phyloP scores from a whole-genome alignment of 805 yeast genomes.

The Yamadazyma takamatsuzukensis region DNA sequence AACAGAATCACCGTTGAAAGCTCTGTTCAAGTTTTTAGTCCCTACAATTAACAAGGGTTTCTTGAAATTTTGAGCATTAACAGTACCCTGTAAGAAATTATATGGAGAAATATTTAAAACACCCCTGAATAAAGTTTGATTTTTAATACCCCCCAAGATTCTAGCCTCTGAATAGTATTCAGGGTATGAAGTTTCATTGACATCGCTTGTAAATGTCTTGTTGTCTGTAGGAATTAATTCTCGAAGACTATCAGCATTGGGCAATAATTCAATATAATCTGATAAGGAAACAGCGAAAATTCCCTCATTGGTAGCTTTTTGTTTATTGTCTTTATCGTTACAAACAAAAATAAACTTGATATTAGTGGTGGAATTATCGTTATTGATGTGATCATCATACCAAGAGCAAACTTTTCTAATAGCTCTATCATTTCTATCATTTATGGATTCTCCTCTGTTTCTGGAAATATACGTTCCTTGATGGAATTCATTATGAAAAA shows the following conservation, averaged over 20 bases:
- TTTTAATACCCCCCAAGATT: conserved; percentile 85
- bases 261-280: conserved; percentile 69
- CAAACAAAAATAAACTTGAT: conserved; percentile 60
- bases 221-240: conserved; percentile 63
- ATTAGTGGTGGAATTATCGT: conserved; percentile 21
- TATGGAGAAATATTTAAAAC: conserved; percentile 74
- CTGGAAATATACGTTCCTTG: conserved; percentile 67
- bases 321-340: conserved; percentile 70
- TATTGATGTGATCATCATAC: conserved; percentile 63
- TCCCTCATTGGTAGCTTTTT: conserved; percentile 52
- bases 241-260: conserved; percentile 68
- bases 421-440: conserved; percentile 90
- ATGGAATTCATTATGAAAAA: conserved; percentile 90
- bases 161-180: conserved; percentile 79
- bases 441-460: conserved; percentile 62
- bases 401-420: conserved; percentile 72
- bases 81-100: conserved; percentile 84
- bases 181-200: conserved; percentile 59
- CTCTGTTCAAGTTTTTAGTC: conserved; percentile 79
- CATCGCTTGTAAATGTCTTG: conserved; percentile 7
- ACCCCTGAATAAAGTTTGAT: conserved; percentile 87
- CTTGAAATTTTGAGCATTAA: conserved; percentile 66
- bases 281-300: conserved; percentile 52
- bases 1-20: conserved; percentile 89
- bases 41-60: conserved; percentile 83